A percentile compares a stretch with the other conserved stretches of the same genome.
phyloP scores from a whole-genome alignment of 495 filamentous ascomycete genomes.

The Parachaetomium inaequale region DNA sequence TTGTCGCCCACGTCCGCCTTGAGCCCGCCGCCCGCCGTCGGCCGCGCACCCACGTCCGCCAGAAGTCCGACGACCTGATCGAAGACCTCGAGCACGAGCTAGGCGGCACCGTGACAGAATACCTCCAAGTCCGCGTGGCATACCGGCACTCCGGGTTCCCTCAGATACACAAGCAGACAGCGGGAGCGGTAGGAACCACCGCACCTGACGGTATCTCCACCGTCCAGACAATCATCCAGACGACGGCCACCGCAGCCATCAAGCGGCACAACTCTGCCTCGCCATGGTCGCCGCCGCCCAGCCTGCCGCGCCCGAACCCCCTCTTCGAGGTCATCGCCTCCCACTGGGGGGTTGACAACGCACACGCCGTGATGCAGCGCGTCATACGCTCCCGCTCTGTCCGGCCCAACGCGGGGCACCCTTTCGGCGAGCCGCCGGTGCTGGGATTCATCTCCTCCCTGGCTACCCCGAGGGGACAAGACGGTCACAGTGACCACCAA shows the following conservation, averaged over 20 bases:
- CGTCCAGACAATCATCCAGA: constrained; percentile 42
- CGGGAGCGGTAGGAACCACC: not conserved
- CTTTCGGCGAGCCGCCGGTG: not conserved
- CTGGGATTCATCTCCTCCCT: not conserved
- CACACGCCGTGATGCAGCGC: constrained; percentile 39
- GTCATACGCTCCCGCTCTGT: constrained; percentile 23
- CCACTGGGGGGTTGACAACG: constrained; percentile 41
- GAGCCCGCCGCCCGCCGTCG: constrained; percentile 9
- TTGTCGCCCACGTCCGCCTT: constrained; percentile 39
- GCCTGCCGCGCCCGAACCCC: constrained; percentile 30
- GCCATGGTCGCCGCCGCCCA: constrained; percentile 38
- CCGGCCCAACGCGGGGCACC: constrained; percentile 4
- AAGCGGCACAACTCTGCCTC: constrained; percentile 38
- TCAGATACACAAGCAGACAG: constrained; percentile 3
- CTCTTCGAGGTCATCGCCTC: constrained; percentile 43
- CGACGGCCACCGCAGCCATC: constrained; percentile 41
- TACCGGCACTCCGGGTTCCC: constrained; percentile 52
- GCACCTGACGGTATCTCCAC: constrained; percentile 21
- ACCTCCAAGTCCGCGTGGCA: constrained; percentile 43
- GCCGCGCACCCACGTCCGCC: constrained; percentile 23
- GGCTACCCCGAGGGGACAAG: not conserved
- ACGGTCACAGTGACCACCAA: not conserved
- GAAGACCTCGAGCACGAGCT: constrained; percentile 49
- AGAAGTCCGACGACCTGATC: constrained; percentile 47
- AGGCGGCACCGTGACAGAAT: constrained; percentile 39